Conservation (phyloP, 345 rosid species). For the Acer yangbiense region DNA sequence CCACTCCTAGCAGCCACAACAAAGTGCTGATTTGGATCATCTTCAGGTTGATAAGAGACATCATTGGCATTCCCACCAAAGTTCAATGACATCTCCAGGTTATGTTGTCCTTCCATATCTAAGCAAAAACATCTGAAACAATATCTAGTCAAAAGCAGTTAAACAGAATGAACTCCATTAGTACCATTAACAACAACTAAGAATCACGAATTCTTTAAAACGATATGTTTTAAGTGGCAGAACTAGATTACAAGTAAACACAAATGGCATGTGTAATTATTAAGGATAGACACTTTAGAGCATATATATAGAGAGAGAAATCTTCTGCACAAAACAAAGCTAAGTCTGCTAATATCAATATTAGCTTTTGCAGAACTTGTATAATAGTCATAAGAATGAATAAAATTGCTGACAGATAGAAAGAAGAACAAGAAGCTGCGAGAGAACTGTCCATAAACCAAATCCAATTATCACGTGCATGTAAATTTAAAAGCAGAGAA, state of each 20-base stretch:
- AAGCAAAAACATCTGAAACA: constrained; percentile 5
- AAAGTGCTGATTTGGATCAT: constrained; percentile 17
- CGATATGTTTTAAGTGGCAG: too few species aligned
- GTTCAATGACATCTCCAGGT: constrained; percentile 21
- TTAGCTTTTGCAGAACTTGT: neutral
- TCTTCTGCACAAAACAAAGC: neutral
- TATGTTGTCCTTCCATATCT: constrained; percentile 33
- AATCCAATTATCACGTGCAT: neutral
- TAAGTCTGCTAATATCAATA: neutral
- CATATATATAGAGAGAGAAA: neutral
- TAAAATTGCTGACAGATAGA: neutral
- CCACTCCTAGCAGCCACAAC: neutral
- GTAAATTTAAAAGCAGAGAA: neutral
- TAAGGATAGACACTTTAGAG: neutral
- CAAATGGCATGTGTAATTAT: neutral
- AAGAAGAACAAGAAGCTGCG: neutral
- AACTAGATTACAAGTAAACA: neutral
- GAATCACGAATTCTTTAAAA: neutral
- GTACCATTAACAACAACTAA: neutral
- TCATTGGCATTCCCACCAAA: constrained; percentile 20
- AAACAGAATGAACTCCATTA: neutral
- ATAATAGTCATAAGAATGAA: neutral
- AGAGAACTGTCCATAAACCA: neutral
- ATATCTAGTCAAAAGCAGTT: constrained; percentile 4
- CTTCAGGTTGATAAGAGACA: constrained; percentile 26